Evolutionary conservation across 805 yeast species (phyloP).

Genomic region (Hanseniaspora nectarophila): DNA sequence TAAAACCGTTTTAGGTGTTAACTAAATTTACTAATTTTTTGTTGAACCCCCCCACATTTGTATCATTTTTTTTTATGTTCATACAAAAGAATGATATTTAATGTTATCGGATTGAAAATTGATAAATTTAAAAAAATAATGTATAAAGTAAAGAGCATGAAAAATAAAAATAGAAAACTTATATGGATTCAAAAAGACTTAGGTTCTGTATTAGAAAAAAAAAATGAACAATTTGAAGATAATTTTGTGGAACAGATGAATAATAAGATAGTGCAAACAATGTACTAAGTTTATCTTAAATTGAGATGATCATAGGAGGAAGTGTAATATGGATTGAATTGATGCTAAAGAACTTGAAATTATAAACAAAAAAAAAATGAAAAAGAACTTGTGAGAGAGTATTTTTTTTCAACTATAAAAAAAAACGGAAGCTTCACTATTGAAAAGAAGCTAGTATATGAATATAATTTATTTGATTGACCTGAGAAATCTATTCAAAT

Average conservation of each 20-base stretch:
- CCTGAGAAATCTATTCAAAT: neutral
- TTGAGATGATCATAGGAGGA: no score
- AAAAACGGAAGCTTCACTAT: no score
- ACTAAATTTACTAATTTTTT: slow-evolving; percentile 21
- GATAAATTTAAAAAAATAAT: no score
- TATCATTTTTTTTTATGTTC: no score
- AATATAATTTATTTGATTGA: neutral
- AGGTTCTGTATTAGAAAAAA: neutral
- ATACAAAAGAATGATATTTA: neutral
- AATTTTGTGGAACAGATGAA: neutral
- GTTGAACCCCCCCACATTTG: neutral
- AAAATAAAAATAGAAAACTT: neutral
- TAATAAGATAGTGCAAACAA: no score
- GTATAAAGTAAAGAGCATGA: neutral
- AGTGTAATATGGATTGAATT: neutral
- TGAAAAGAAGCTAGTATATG: neutral
- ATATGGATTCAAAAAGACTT: no score
- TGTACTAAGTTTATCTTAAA: no score
- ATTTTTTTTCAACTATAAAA: neutral
- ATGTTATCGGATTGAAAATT: neutral
- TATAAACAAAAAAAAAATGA: neutral
- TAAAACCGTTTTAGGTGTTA: slow-evolving; percentile 65
- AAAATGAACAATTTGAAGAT: neutral
- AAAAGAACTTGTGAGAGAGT: neutral
- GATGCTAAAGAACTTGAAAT: neutral